Percentiles rank a stretch among this genome's conserved stretches.
Evolutionary conservation across 2,329 filamentous ascomycete species (phyloP).

Genomic region (Colletotrichum acutatum): DNA sequence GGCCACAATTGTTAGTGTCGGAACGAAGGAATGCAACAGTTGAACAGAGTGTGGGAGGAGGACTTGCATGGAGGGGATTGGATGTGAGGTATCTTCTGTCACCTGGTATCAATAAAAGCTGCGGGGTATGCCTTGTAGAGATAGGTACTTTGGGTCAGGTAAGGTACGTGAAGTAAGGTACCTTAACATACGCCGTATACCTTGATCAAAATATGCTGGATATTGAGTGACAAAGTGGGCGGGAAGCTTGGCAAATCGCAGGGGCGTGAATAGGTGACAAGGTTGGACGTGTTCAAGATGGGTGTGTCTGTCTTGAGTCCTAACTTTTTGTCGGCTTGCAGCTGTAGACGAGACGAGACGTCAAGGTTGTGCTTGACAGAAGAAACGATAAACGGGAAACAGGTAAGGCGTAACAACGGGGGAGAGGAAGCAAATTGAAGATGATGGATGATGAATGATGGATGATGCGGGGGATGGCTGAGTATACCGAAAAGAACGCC

Average conservation of each 20-base stretch:
- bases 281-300: not conserved
- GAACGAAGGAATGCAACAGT: not conserved
- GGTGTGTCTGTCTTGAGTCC: not conserved
- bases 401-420: constrained; percentile 6
- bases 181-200: too few species aligned
- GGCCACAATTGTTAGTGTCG: constrained; percentile 2
- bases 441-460: not conserved
- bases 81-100: not conserved
- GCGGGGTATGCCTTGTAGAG: not conserved
- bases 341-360: not conserved
- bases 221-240: not conserved
- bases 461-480: not conserved
- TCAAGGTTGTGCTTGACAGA: constrained; percentile 9
- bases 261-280: not conserved
- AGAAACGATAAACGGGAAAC: not conserved
- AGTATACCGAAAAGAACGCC: constrained; percentile 2
- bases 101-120: too few species aligned
- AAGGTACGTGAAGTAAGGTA: too few species aligned
- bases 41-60: not conserved
- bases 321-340: not conserved
- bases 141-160: not conserved
- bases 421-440: not conserved
- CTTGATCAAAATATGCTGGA: not conserved
- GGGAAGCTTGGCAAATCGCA: constrained; percentile 20
- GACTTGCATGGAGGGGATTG: not conserved